Evolutionary conservation across 257 asterid species (phyloP).

Genomic region (Osmanthus fragrans): DNA sequence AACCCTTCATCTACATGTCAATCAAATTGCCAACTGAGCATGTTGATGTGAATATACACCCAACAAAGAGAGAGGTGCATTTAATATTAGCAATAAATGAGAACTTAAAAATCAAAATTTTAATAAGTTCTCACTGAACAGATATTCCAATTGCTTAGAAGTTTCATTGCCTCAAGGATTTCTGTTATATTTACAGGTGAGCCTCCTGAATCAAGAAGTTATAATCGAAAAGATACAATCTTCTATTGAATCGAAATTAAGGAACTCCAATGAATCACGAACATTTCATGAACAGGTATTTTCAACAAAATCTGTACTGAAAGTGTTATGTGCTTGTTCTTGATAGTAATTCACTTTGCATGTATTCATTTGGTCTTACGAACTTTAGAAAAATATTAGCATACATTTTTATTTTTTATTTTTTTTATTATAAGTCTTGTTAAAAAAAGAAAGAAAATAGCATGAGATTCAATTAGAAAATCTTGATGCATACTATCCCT

Average conservation of each 20-base stretch:
- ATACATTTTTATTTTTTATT: background rate
- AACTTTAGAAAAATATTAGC: background rate
- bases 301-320: slow-evolving; percentile 3
- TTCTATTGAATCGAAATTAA: slow-evolving; percentile 68
- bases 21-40: slow-evolving; percentile 86
- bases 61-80: slow-evolving; percentile 93
- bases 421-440: background rate
- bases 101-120: background rate
- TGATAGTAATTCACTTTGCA: background rate
- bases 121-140: background rate
- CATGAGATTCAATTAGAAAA: background rate
- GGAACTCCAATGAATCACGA: slow-evolving; percentile 84
- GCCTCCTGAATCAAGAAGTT: slow-evolving; percentile 90
- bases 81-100: slow-evolving; percentile 15
- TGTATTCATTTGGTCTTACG: background rate
- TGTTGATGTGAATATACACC: slow-evolving; percentile 93
- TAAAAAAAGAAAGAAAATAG: background rate
- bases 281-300: slow-evolving; percentile 91
- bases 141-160: slow-evolving; percentile 5
- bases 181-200: slow-evolving; percentile 57
- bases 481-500: background rate
- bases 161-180: slow-evolving; percentile 18
- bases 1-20: slow-evolving; percentile 90
- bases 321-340: slow-evolving; percentile 10
- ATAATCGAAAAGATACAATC: slow-evolving; percentile 84